Base-by-base conservation (phyloP, 2,329 filamentous ascomycete species). In the Iodosphaeria phyllophila region DNA sequence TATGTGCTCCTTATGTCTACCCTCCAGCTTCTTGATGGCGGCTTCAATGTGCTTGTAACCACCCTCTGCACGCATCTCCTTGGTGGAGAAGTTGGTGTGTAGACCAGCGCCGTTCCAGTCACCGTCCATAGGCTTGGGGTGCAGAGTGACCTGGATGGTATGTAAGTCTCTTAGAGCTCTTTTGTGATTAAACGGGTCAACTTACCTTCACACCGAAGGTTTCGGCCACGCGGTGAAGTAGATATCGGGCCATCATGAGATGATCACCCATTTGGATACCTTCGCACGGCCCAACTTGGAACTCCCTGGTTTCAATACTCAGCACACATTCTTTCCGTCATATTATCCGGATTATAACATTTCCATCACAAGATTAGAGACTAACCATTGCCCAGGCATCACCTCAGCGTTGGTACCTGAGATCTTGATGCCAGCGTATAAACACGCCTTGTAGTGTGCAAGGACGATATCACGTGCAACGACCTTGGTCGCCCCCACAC, bases 371-470 rank as follows among this genome's bases (percentile, higher is more conserved):
- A n/a, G n/a, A n/a, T n/a, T n/a, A n/a, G n/a, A n/a, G n/a, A n/a
- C n/a, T n/a, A n/a, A n/a, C 86, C 86, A 95, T 57, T 93, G 86
- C 32, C 78, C 83, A 35, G 83, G 77, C 79, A 93, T 92, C 46
- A 98, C 89, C 67, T 98, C 89, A 37, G 89, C 89, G 56, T 98
- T 98, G 60, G 89, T 95, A 46, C 89, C 89, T 14, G 84, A 92
- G 55, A 98, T 95, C 52, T 84, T 74, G 56, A 98, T 66, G 31
- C 77, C 75, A 32, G 86, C 71, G 52, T 82, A 92, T 54, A 95
- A 50, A 64, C 68, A 92, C 37, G 75, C 74, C 58, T 78, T 78
- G 73, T 79, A 82, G 59, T 89, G 79, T 37, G 77, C 74, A 64
- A 92, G 83, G 38, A 93, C 83, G 33, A 93, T 84, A 48, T 93